These are phyloP conservation scores for Mimosa pudica DNA, from an alignment of 306 rosid genomes.

Conservation along the genomic window DNA sequence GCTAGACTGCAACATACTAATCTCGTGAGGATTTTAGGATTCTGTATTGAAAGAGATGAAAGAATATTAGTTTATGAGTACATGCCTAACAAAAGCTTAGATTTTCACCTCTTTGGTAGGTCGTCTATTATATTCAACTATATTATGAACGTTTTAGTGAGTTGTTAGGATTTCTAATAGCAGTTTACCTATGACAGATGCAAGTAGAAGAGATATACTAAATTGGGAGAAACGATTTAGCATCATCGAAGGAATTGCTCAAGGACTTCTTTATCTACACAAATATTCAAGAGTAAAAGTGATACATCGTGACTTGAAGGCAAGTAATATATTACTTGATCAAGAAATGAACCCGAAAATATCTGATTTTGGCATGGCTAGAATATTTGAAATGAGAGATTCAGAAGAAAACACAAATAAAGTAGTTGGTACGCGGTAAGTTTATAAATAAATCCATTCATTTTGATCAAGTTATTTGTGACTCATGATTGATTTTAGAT, in stretches of 20 bases:
- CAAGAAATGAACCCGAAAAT: constrained; percentile 47
- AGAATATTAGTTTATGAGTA: constrained; percentile 23
- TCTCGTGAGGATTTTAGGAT: constrained; percentile 27
- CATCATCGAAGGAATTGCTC: constrained; percentile 42
- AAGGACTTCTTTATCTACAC: constrained; percentile 46
- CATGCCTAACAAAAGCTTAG: constrained; percentile 27
- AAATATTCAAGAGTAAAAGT: constrained; percentile 38
- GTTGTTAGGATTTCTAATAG: neutral
- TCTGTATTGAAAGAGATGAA: constrained; percentile 24
- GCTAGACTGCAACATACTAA: constrained; percentile 30
- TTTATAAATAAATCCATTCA: neutral
- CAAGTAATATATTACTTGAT: constrained; percentile 40
- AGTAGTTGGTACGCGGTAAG: constrained; percentile 47
- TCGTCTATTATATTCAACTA: neutral
- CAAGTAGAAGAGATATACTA: neutral
- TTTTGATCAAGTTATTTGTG: neutral
- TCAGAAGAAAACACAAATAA: constrained; percentile 44
- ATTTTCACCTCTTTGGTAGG: constrained; percentile 15
- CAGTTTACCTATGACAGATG: constrained; percentile 7
- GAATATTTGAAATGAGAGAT: constrained; percentile 38
- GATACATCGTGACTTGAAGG: constrained; percentile 37
- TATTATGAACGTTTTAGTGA: neutral
- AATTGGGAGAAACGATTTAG: constrained; percentile 35
- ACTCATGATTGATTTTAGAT: neutral
- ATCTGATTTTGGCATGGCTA: constrained; percentile 54